Base-by-base conservation (phyloP, 2,329 filamentous ascomycete species). In the Microsporum ferrugineum region DNA sequence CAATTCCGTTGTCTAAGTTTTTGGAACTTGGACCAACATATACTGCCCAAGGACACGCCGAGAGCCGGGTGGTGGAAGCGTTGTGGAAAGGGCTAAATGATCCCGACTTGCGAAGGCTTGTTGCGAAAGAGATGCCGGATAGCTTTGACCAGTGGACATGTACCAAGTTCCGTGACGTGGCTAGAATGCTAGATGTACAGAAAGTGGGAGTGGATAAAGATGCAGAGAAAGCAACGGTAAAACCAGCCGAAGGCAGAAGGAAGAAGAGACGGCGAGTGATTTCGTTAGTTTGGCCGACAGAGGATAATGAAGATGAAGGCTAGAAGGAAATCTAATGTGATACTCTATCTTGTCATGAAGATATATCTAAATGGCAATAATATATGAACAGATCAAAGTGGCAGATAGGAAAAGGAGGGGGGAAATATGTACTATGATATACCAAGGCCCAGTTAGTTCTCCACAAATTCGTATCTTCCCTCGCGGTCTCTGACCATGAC, bases 401-500 rank as follows among this genome's bases (percentile, higher is more conserved):
- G n/a, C 39, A 41, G 3, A 14, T 12, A 8, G 17, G 17, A 34
- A 36, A 36, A 6, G 12, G 29, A 41, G 12, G 17, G 5, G 5
- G 39, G 17, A 0, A n/a, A 43, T 17, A n/a, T 7, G 17, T 23
- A 23, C 17, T 23, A 23, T 23, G 17, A 23, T 23, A 23, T 23
- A 23, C 17, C 17, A 23, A 23, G 1, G 17, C 17, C 7, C 6
- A 38, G 14, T 33, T 47, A 64, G 57, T 89, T 60, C 80, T 89
- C 87, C 58, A 78, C 77, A 74, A 90, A 96, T 70, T 83, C 80
- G 73, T 95, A 96, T 17, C 84, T 80, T 31, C 88, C 85, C 38
- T 85, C 85, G 12, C 87, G 86, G 63, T 96, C 89, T 75, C 88
- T 85, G 10, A 97, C 89, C 14, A 79, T 79, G 36, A 97, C 88